Percentiles rank a stretch among this genome's conserved stretches.
phyloP scores from a whole-genome alignment of 2,329 filamentous ascomycete genomes.

The Penicillium sp. region DNA sequence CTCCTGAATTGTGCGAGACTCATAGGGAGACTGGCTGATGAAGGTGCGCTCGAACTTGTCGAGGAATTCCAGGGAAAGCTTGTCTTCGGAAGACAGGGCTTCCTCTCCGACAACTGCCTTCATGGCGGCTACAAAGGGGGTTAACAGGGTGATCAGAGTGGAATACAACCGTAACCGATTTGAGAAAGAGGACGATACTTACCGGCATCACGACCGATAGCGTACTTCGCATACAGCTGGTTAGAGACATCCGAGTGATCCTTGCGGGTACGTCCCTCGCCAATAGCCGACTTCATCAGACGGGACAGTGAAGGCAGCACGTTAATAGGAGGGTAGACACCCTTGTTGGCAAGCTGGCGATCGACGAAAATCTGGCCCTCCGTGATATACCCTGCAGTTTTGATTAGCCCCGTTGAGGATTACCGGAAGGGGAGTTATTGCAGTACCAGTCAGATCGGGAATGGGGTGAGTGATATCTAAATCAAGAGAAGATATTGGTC shows the following conservation, averaged over 20 bases:
- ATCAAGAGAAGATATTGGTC: neutral
- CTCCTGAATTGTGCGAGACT: conserved; percentile 85
- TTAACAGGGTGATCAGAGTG: neutral
- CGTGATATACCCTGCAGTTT: conserved; percentile 3
- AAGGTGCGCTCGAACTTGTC: conserved; percentile 98
- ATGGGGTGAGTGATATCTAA: conserved; percentile 95
- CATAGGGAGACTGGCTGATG: conserved; percentile 86
- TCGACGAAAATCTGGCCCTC: conserved; percentile 98
- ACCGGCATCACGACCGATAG: conserved; percentile 89
- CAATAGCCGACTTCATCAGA: conserved; percentile 99
- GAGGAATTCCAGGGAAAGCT: conserved; percentile 93
- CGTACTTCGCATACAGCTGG: conserved; percentile 99
- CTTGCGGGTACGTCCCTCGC: conserved; percentile 90
- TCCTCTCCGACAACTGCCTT: conserved; percentile 99
- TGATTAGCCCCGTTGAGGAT: neutral
- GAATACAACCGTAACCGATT: no score
- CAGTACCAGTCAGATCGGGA: conserved; percentile 79
- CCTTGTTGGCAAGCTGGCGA: conserved; percentile 88
- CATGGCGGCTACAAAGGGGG: conserved; percentile 64
- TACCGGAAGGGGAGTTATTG: neutral
- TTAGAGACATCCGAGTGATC: conserved; percentile 99
- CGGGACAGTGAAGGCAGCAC: conserved; percentile 94
- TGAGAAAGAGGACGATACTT: conserved; percentile 14
- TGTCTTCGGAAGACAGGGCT: conserved; percentile 90
- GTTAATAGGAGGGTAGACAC: conserved; percentile 98